Evolutionary conservation across 1,139 yeast genomes (phyloP), one percentile per base, ranked within the genome.

Genomic region (Nakaseomyces delphensis): DNA sequence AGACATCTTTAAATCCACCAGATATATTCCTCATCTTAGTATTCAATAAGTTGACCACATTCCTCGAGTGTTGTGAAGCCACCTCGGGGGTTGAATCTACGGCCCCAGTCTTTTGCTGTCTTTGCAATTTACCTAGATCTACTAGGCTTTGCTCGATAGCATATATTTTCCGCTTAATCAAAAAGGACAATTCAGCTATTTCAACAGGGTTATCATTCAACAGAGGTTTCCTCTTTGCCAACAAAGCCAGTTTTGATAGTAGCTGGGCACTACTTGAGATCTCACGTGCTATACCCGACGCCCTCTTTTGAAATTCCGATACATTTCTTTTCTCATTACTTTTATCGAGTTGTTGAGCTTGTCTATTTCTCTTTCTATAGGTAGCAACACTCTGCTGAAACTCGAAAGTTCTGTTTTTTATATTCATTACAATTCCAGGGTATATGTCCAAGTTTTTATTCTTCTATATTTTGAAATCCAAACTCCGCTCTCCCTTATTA

Each of bases 201-300:
- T 91, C 98, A 24, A 84, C 80, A 1, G 98, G 96, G 53, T 83
- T 80, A 63, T 93, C 98, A 59, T 89, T 96, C 55, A 91, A 85
- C 57, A 91, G 66, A n/a, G 96, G 95, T 61, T 87, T 89, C 53
- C 89, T 70, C 61, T 83, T 85, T 8, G 98, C 96, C 49, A 91
- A 64, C 38, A 76, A 65, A 1, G 98, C 96, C 41, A 91, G 70
- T 53, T 87, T 81, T 39, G 83, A 78, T 46, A 93, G 70, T 55
- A 87, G 70, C 45, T 79, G 87, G 2, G 96, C 89, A n/a, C 93
- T 86, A 46, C 79, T 81, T 14, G 87, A 82, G 44, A 91, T 86
- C 56, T 91, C 96, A 55, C 79, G 82, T 41, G 97, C 96, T 36
- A 91, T 85, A 21, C 70, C 66, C 29, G 91, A 75, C 2, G 99